Base-by-base conservation (phyloP, 805 yeast species). In the Blastobotrys attinorum region DNA sequence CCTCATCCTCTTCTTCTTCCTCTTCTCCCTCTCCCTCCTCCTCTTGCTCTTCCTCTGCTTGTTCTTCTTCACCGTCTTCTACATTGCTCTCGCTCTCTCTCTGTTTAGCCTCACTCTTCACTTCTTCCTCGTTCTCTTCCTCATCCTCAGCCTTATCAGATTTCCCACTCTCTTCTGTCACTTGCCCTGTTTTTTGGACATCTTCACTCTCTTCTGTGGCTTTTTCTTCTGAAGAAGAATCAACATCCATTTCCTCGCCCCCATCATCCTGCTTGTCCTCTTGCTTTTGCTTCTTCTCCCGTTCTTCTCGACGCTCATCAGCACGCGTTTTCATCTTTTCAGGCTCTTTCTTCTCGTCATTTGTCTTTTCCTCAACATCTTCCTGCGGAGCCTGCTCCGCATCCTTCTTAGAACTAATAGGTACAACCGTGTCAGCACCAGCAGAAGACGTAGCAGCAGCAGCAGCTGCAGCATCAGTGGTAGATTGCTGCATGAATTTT, bases 1-100 rank as follows among this genome's bases (percentile, higher is more conserved):
- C 34, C n/a, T 16, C 42, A 13, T 37, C 38, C 22, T 33, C 41
- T 22, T 22, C 39, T 18, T 37, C 47, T 22, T 38, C 43, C 11
- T 25, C 37, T 16, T 43, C 37, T 13, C 37, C 45, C 10, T 41
- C 49, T 17, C 31, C 51, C 20, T 51, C 48, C 5, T 21, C 35
- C 36, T 47, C 45, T 16, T 37, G 50, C 37, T 51, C 52, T 23
- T 42, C 46, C 21, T 47, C 54, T 15, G 46, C 43, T 27, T 46
- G 53, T 32, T 44, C 42, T 17, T 37, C 55, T 33, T 42, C 52
- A 22, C 40, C 48, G 15, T 37, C 42, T 18, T 37, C 47, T 18
- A 37, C 47, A 13, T 39, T 41, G 8, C 17, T 18, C 11, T 39
- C 49, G 21, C 22, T 51, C n/a, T 42, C 49, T 13, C 21, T 40